Percentiles rank a stretch among this genome's conserved stretches.
Evolutionary conservation across 202 grass and related monocot species (phyloP).

Genomic region (Digitaria exilis): DNA sequence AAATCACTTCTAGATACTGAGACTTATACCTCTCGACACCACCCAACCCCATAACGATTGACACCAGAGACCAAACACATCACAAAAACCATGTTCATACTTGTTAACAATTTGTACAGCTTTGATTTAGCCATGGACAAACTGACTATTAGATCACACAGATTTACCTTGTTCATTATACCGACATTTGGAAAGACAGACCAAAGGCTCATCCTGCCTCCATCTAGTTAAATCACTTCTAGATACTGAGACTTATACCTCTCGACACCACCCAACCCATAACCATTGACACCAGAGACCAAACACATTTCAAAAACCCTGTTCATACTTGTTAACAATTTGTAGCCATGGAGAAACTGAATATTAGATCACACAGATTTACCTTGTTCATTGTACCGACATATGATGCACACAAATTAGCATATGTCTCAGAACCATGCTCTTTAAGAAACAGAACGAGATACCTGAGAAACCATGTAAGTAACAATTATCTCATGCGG

Average conservation of each 20-base stretch:
- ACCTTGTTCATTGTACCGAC: conserved; percentile 91
- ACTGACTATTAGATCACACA: conserved; percentile 18
- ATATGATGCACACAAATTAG: conserved; percentile 61
- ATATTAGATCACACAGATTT: conserved; percentile 23
- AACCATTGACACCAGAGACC: conserved; percentile 19
- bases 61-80: conserved; percentile 15
- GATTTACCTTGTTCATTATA: conserved; percentile 86
- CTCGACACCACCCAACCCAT: background rate
- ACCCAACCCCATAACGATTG: conserved; percentile 22
- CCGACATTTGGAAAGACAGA: background rate
- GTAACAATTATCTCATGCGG: conserved; percentile 27
- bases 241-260: background rate
- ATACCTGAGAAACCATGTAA: conserved; percentile 58
- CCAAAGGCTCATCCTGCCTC: conserved; percentile 2
- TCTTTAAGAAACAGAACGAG: conserved; percentile 81
- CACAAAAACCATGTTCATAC: conserved; percentile 2
- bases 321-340: background rate
- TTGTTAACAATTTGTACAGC: background rate
- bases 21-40: background rate
- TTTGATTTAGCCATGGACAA: conserved; percentile 23
- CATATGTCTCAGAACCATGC: conserved; percentile 68
- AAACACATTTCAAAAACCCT: background rate
- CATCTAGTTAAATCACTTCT: conserved; percentile 20
- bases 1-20: background rate
- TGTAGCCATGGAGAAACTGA: conserved; percentile 26